Percentiles rank a stretch among this genome's conserved stretches.
Evolutionary conservation across 140 eudicot species (phyloP).

Genomic region (Stevia rebaudiana): DNA sequence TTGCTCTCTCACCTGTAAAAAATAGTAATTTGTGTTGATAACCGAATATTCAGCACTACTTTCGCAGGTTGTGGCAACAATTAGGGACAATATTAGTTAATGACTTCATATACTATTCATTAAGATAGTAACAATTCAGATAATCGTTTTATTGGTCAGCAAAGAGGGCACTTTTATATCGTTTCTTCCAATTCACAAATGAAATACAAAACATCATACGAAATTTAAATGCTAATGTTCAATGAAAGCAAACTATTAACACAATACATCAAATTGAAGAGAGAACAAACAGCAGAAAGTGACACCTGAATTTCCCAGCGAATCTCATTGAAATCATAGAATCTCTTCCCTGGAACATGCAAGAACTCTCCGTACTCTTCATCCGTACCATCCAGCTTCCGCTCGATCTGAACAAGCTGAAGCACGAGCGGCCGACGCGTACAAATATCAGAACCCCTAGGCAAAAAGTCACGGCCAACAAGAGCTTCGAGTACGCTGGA

Average conservation of each 20-base stretch:
- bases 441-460: constrained; percentile 84
- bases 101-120: too few relatives aligned
- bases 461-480: constrained; percentile 92
- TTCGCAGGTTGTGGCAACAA: too few relatives aligned
- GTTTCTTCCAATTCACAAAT: too few relatives aligned
- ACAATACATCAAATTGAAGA: not conserved
- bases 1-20: not conserved
- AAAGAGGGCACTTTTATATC: too few relatives aligned
- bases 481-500: constrained; percentile 95
- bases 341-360: constrained; percentile 73
- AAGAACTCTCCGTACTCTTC: constrained; percentile 93
- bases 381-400: constrained; percentile 18
- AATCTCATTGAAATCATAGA: constrained; percentile 66
- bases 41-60: too few relatives aligned
- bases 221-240: too few relatives aligned
- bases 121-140: too few relatives aligned
- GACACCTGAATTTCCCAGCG: constrained; percentile 84
- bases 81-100: too few relatives aligned
- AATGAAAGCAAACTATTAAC: too few relatives aligned
- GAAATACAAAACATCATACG: too few relatives aligned
- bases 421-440: constrained; percentile 57
- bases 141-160: too few relatives aligned
- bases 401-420: constrained; percentile 63
- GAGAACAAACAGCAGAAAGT: not conserved
- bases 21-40: too few relatives aligned